phyloP scores from a whole-genome alignment of 345 rosid genomes.

The Moricandia arvensis region DNA sequence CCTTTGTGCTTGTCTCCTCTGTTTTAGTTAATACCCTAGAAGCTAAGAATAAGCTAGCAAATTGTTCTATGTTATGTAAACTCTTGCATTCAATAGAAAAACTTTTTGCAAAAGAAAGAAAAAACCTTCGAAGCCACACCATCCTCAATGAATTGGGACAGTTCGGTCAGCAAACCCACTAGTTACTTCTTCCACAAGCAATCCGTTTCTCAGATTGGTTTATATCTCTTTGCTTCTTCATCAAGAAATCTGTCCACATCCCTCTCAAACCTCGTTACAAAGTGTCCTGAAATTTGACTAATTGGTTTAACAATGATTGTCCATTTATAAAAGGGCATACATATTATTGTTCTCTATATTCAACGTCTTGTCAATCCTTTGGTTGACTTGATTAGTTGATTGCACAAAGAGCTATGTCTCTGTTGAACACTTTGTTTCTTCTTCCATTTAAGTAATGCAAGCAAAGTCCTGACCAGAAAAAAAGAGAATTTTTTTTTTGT shows the following conservation, averaged over 20 bases:
- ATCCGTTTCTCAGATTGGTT: not conserved
- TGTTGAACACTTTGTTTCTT: not conserved
- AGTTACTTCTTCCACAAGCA: not conserved
- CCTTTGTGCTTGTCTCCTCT: not conserved
- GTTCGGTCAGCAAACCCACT: not conserved
- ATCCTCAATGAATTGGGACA: not conserved
- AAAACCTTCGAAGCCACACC: not conserved
- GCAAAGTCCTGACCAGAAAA: not conserved
- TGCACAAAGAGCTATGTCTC: not conserved
- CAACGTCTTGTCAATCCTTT: not conserved
- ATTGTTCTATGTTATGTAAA: not conserved
- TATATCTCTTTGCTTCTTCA: not conserved
- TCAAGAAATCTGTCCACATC: too few species aligned
- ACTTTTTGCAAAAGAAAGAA: too few species aligned
- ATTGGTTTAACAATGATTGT: too few species aligned
- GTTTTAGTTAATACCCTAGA: not conserved
- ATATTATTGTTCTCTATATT: not conserved
- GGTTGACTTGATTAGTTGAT: not conserved
- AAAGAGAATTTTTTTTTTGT: too few species aligned
- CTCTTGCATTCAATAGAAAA: not conserved
- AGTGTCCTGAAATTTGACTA: not conserved
- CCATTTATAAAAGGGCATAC: not conserved
- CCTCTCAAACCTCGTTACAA: too few species aligned
- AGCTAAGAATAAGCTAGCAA: not conserved
- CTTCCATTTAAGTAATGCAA: not conserved